phyloP scores from a whole-genome alignment of 2,329 filamentous ascomycete genomes.

The Akanthomyces dipterigenus region DNA sequence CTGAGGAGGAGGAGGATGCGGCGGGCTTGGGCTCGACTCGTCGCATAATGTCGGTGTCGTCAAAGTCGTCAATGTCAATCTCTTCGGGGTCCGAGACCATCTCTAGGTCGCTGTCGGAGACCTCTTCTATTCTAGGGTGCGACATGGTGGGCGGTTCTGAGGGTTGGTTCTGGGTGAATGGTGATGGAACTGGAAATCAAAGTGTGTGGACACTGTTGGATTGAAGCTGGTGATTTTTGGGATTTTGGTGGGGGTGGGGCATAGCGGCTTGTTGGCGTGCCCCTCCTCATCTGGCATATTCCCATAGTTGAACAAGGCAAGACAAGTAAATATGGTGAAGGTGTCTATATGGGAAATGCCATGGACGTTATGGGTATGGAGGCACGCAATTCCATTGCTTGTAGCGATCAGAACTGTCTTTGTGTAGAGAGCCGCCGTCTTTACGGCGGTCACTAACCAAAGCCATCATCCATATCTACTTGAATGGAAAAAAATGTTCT shows the following conservation, averaged over 20 bases:
- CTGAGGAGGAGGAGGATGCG: slow-evolving; percentile 22
- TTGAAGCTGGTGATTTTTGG: slow-evolving; percentile 11
- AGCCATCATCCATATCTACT: too few species aligned
- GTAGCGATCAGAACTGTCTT: too few species aligned
- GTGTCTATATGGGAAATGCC: too few species aligned
- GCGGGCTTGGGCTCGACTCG: slow-evolving; percentile 30
- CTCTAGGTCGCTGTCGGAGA: slow-evolving; percentile 70
- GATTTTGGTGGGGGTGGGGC: slow-evolving; percentile 1
- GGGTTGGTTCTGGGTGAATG: not conserved
- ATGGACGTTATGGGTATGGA: too few species aligned
- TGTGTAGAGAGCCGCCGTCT: too few species aligned
- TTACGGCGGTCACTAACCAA: too few species aligned
- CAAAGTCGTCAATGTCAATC: slow-evolving; percentile 66
- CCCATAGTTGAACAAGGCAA: not conserved
- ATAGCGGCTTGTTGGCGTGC: not conserved
- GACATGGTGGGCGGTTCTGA: slow-evolving; percentile 53
- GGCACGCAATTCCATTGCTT: too few species aligned
- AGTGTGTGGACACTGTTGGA: not conserved
- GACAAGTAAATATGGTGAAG: too few species aligned
- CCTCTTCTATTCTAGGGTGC: slow-evolving; percentile 85
- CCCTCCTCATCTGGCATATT: not conserved
- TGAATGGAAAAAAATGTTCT: too few species aligned
- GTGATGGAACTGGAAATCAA: not conserved
- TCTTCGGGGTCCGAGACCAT: slow-evolving; percentile 73
- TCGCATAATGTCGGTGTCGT: slow-evolving; percentile 50